phyloP scores from a whole-genome alignment of 768 basidiomycete genomes.

The Boletus huronensis region DNA sequence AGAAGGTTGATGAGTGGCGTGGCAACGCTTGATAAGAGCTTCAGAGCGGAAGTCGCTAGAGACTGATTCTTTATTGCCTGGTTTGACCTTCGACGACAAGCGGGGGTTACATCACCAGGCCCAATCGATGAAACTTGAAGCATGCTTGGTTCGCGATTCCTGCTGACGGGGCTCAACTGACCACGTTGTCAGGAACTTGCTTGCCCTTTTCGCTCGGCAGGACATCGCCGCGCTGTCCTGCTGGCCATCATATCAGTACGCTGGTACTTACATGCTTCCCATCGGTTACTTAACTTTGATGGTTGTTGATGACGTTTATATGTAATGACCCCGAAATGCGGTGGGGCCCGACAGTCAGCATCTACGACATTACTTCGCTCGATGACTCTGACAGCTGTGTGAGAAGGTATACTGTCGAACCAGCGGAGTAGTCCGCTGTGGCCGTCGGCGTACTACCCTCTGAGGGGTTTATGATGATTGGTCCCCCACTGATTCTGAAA shows the following conservation, averaged over 20 bases:
- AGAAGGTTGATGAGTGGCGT: neutral
- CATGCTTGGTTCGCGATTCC: neutral
- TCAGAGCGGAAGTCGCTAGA: neutral
- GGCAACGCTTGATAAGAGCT: neutral
- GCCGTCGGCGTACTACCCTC: no score
- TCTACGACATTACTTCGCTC: no score
- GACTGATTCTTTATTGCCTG: neutral
- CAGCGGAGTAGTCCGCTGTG: no score
- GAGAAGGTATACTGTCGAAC: no score
- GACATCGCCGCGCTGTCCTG: neutral
- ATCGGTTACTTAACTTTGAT: slow-evolving; percentile 5
- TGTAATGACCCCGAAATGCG: neutral
- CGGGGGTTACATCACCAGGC: neutral
- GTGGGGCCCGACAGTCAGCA: neutral
- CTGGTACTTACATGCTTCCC: slow-evolving; percentile 1
- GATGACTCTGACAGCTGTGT: no score
- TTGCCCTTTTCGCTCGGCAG: neutral
- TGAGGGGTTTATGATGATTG: no score
- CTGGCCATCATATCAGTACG: neutral
- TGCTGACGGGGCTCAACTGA: neutral
- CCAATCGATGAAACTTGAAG: neutral
- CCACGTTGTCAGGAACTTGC: neutral
- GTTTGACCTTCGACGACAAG: neutral
- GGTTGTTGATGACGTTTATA: neutral
- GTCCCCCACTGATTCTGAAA: neutral